A percentile compares a stretch with the other conserved stretches of the same genome.
phyloP scores from a whole-genome alignment of 2,329 filamentous ascomycete genomes.

The Nemania diffusa region DNA sequence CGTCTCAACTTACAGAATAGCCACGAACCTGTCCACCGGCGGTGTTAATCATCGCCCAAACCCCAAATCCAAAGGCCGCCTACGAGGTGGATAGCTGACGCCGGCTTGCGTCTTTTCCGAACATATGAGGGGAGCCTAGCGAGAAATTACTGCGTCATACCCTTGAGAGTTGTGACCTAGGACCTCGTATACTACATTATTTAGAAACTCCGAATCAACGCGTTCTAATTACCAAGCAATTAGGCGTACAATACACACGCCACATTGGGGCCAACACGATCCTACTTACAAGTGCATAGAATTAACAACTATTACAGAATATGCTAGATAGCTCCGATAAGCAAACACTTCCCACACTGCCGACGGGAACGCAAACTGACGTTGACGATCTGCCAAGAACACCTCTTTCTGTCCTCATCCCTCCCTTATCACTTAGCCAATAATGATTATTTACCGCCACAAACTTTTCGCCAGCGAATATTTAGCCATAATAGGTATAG shows the following conservation, averaged over 20 bases:
- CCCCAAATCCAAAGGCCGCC: slow-evolving; percentile 11
- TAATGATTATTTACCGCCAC: background rate
- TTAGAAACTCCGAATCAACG: slow-evolving; percentile 21
- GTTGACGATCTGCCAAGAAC: too few species aligned
- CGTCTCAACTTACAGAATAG: slow-evolving; percentile 17
- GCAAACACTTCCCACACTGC: background rate
- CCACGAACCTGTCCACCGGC: slow-evolving; percentile 1
- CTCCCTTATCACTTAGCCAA: background rate
- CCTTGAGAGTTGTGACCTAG: background rate
- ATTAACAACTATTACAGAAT: background rate
- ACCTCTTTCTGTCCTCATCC: background rate
- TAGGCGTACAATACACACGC: background rate
- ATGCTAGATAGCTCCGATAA: background rate
- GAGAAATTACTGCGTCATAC: slow-evolving; percentile 6
- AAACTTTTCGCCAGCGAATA: background rate
- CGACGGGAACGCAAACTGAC: background rate
- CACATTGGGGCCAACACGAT: background rate
- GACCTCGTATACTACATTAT: background rate
- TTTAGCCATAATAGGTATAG: slow-evolving; percentile 6
- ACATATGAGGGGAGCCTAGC: slow-evolving; percentile 4
- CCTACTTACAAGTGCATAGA: too few species aligned
- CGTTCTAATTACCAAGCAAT: slow-evolving; percentile 30
- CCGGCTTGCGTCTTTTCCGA: slow-evolving; percentile 12
- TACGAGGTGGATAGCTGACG: background rate
- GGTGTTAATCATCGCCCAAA: slow-evolving; percentile 19